Evolutionary conservation across 192 early-diverging fungal species (phyloP).

Genomic region (Coemansia sp.): DNA sequence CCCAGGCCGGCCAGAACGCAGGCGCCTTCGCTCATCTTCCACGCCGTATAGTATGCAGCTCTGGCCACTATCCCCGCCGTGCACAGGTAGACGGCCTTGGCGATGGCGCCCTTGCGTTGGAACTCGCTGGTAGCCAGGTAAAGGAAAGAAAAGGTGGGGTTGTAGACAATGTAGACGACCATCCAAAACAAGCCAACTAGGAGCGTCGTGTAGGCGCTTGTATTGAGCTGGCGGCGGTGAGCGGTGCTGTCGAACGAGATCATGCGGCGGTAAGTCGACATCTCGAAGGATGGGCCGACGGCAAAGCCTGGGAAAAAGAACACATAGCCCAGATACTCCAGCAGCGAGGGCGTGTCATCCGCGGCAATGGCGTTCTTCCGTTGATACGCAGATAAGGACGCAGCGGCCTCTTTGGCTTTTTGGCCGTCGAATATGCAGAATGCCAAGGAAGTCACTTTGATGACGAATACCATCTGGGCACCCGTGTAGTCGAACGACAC

Average conservation of each 20-base stretch:
- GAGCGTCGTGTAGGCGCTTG: constrained; percentile 29
- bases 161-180: constrained; percentile 31
- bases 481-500: constrained; percentile 80
- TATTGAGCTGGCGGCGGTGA: constrained; percentile 11
- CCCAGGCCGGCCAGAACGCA: constrained; percentile 82
- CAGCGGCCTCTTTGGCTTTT: constrained; percentile 3
- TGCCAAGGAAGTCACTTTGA: constrained; percentile 85
- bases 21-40: constrained; percentile 84
- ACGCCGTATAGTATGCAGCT: constrained; percentile 80
- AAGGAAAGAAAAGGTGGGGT: constrained; percentile 8
- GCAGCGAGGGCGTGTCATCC: constrained; percentile 58
- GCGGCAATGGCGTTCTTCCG: constrained; percentile 57
- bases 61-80: constrained; percentile 25
- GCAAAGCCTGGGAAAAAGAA: constrained; percentile 88
- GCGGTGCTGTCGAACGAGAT: constrained; percentile 40
- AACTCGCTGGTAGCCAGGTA: constrained; percentile 26
- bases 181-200: constrained; percentile 40
- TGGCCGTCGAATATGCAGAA: constrained; percentile 81
- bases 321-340: constrained; percentile 82
- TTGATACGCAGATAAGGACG: constrained; percentile 62
- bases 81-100: constrained; percentile 24
- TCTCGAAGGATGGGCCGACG: constrained; percentile 81
- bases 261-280: constrained; percentile 57
- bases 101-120: constrained; percentile 3
- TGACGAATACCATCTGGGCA: constrained; percentile 93